Evolutionary conservation across 192 early-diverging fungal species (phyloP).

Genomic region (Geranomyces michiganensis): DNA sequence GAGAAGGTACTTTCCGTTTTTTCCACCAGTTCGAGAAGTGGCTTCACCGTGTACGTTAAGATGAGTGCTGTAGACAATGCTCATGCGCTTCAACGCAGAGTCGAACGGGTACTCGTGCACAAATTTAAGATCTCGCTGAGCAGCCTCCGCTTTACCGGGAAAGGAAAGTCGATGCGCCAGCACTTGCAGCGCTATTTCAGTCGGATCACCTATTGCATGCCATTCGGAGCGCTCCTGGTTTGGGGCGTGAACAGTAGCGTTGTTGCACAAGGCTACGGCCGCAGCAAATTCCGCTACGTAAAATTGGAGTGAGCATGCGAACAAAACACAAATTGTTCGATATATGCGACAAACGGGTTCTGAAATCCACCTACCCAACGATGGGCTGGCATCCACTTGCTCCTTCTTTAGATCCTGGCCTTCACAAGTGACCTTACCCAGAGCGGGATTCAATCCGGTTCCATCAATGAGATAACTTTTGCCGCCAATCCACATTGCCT

Average conservation of each 20-base stretch:
- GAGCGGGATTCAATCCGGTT: conserved; percentile 30
- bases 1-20: not conserved
- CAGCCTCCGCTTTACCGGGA: not conserved
- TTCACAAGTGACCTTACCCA: conserved; percentile 2
- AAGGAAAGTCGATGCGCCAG: conserved; percentile 32
- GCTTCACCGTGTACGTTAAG: too few relatives aligned
- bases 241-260: conserved; percentile 23
- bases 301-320: too few relatives aligned
- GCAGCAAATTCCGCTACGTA: conserved; percentile 11
- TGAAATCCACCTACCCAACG: too few relatives aligned
- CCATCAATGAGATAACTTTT: conserved; percentile 50
- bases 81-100: conserved; percentile 46
- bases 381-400: not conserved
- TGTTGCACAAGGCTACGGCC: conserved; percentile 22
- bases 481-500: conserved; percentile 29
- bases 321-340: too few relatives aligned
- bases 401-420: not conserved
- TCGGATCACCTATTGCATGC: conserved; percentile 46
- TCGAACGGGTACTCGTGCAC: conserved; percentile 43
- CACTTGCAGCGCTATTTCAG: conserved; percentile 45
- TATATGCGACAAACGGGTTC: too few relatives aligned
- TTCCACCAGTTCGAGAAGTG: not conserved
- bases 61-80: conserved; percentile 33
- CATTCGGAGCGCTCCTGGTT: conserved; percentile 12
- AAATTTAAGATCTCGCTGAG: conserved; percentile 7